These are phyloP conservation scores for Medicago truncatula DNA, from an alignment of 306 rosid species.

Conservation along the genomic window MtrunA17r5.0-ANR NC_053046.1:39640001-39640500, in stretches of 20 bases:
- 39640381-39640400: too few relatives aligned
- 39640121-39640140: too few relatives aligned
- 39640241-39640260: neutral
- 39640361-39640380: too few relatives aligned
- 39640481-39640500: too few relatives aligned
- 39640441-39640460: too few relatives aligned
- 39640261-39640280: neutral
- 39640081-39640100: slow-evolving; percentile 87
- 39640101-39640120: slow-evolving; percentile 61
- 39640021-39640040: neutral
- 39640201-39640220: neutral
- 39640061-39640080: slow-evolving; percentile 86
- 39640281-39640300: neutral
- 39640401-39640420: too few relatives aligned
- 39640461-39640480: too few relatives aligned
- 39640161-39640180: slow-evolving; percentile 32
- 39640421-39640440: too few relatives aligned
- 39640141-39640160: too few relatives aligned
- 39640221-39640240: neutral
- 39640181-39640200: slow-evolving; percentile 38
- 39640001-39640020: neutral
- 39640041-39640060: slow-evolving; percentile 6
- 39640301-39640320: neutral
- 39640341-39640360: neutral
- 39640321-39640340: neutral